These are phyloP conservation scores for Sergeia podlipaevii DNA, from an alignment of 208 protist species.

Conservation along the genomic window DNA sequence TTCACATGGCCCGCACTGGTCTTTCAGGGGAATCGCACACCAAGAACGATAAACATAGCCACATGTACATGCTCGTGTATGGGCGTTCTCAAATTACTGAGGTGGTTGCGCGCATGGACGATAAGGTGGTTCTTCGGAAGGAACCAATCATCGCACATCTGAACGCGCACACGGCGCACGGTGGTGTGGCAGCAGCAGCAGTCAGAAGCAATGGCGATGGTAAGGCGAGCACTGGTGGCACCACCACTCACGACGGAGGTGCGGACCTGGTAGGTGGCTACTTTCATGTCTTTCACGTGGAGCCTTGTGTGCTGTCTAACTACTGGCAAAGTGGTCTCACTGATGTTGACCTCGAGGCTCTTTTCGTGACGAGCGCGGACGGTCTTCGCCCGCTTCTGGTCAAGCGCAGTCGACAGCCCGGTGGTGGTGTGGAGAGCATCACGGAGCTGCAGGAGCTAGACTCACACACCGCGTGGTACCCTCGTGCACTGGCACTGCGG, in stretches of 20 bases:
- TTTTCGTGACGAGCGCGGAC: constrained; percentile 62
- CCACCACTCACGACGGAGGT: constrained; percentile 1
- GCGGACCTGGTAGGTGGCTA: constrained; percentile 32
- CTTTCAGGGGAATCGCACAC: constrained; percentile 34
- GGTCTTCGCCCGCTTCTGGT: constrained; percentile 59
- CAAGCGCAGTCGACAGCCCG: constrained; percentile 56
- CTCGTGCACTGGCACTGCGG: constrained; percentile 40
- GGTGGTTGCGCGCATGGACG: constrained; percentile 66
- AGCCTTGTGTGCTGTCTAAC: constrained; percentile 72
- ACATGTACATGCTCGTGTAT: constrained; percentile 76
- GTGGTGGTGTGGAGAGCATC: constrained; percentile 66
- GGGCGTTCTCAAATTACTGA: constrained; percentile 68
- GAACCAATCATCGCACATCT: constrained; percentile 68
- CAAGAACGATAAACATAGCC: constrained; percentile 71
- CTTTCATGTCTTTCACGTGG: constrained; percentile 72
- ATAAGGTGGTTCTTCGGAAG: constrained; percentile 61
- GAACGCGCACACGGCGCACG: constrained; percentile 43
- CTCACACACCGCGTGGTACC: constrained; percentile 29
- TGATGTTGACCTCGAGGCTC: constrained; percentile 58
- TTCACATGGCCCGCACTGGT: constrained; percentile 66
- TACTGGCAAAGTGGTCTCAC: constrained; percentile 70
- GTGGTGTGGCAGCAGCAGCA: constrained; percentile 34
- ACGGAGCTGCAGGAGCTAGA: constrained; percentile 63
- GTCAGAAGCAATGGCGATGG: constrained; percentile 6
- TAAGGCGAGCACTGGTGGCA: constrained; percentile 1